Conservation (phyloP, 805 yeast genomes). For the Sporopachydermia lactativora region DNA sequence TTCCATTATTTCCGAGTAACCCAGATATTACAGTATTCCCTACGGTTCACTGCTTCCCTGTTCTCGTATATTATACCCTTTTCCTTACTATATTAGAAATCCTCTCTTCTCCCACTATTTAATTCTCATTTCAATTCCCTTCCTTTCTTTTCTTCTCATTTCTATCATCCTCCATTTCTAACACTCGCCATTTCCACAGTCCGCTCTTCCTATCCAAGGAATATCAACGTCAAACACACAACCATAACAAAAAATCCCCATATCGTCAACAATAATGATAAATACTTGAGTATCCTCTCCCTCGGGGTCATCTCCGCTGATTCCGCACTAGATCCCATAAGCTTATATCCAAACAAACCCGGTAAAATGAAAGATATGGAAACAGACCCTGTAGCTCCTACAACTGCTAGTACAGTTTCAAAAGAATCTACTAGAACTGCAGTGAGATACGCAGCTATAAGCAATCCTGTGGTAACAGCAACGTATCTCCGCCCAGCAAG, state of each 20-base stretch:
- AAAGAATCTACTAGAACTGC: slow-evolving; percentile 50
- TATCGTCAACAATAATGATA: slow-evolving; percentile 39
- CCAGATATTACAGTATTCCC: too few species aligned
- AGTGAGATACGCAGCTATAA: slow-evolving; percentile 33
- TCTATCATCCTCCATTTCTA: too few species aligned
- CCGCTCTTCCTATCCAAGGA: too few species aligned
- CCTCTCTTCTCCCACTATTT: too few species aligned
- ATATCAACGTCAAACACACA: slow-evolving; percentile 33
- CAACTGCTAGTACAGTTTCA: slow-evolving; percentile 55
- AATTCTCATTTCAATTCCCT: too few species aligned
- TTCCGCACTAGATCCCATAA: slow-evolving; percentile 20
- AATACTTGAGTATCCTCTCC: slow-evolving; percentile 25
- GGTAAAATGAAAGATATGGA: slow-evolving; percentile 68
- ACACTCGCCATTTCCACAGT: too few species aligned
- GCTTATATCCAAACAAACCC: slow-evolving; percentile 57
- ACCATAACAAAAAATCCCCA: slow-evolving; percentile 68
- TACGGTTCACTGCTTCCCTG: too few species aligned
- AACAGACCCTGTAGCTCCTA: slow-evolving; percentile 78
- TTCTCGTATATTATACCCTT: too few species aligned
- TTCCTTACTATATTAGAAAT: too few species aligned
- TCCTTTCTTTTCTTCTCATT: too few species aligned
- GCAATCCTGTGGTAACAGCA: slow-evolving; percentile 32
- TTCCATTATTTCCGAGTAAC: too few species aligned
- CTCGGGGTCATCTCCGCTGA: slow-evolving; percentile 11
- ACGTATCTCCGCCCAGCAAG: slow-evolving; percentile 21